These are phyloP conservation scores for Termitomyces heimii DNA, from an alignment of 768 basidiomycete genomes.

Conservation along the genomic window DNA sequence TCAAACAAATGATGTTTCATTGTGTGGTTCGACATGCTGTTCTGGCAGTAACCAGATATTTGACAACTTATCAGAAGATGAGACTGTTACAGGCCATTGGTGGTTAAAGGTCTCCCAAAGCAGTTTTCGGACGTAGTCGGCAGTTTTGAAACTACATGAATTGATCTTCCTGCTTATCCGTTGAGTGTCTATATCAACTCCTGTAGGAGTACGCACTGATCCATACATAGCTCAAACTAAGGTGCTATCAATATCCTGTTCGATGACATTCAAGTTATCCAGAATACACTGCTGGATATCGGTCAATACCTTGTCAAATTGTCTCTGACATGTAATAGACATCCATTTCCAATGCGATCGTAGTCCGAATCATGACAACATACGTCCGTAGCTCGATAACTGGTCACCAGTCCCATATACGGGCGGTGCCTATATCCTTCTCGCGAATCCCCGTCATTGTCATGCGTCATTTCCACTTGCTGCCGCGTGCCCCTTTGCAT, in stretches of 20 bases:
- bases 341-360: too few relatives aligned
- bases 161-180: not conserved
- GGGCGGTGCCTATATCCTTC: too few relatives aligned
- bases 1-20: too few relatives aligned
- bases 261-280: not conserved
- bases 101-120: not conserved
- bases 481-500: not conserved
- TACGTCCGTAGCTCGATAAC: too few relatives aligned
- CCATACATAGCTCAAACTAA: not conserved
- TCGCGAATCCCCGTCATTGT: too few relatives aligned
- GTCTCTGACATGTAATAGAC: too few relatives aligned
- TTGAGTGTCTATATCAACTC: too few relatives aligned
- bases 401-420: too few relatives aligned
- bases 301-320: not conserved
- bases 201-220: not conserved
- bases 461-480: not conserved
- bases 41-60: not conserved
- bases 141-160: not conserved
- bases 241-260: not conserved
- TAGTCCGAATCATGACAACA: too few relatives aligned
- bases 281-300: not conserved
- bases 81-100: not conserved
- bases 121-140: not conserved
- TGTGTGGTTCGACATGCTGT: not conserved
- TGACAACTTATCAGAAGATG: not conserved